phyloP scores from a whole-genome alignment of 345 rosid genomes.

The Salix udensis region DNA sequence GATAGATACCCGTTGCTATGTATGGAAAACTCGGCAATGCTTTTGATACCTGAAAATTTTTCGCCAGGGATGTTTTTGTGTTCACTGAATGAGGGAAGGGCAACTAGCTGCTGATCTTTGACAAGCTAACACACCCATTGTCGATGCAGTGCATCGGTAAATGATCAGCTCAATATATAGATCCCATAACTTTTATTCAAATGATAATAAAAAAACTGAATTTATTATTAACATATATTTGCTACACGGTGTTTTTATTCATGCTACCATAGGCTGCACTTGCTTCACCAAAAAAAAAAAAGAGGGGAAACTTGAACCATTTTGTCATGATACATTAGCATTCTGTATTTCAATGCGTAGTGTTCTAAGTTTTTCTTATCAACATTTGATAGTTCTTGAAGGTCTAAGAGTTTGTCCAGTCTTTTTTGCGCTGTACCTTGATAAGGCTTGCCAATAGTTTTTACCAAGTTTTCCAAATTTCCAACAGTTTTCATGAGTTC shows the following conservation, averaged over 20 bases:
- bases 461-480: slow-evolving; percentile 55
- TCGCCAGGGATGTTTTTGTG: neutral
- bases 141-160: neutral
- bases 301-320: neutral
- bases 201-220: neutral
- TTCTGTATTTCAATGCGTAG: slow-evolving; percentile 77
- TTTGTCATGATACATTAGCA: slow-evolving; percentile 50
- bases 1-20: slow-evolving; percentile 3
- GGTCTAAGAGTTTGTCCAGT: slow-evolving; percentile 46
- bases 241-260: neutral
- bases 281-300: neutral
- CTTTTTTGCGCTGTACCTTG: slow-evolving; percentile 67
- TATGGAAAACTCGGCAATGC: neutral
- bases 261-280: neutral
- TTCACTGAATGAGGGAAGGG: neutral
- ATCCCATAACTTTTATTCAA: neutral
- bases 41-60: neutral
- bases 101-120: neutral
- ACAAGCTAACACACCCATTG: neutral
- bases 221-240: too few relatives aligned
- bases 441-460: slow-evolving; percentile 61
- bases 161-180: neutral
- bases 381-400: slow-evolving; percentile 48
- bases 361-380: slow-evolving; percentile 40
- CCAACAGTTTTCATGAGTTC: slow-evolving; percentile 54